Evolutionary conservation across 31 red algal genomes (phyloP).

Genomic region (Porphyra umbilicalis): DNA sequence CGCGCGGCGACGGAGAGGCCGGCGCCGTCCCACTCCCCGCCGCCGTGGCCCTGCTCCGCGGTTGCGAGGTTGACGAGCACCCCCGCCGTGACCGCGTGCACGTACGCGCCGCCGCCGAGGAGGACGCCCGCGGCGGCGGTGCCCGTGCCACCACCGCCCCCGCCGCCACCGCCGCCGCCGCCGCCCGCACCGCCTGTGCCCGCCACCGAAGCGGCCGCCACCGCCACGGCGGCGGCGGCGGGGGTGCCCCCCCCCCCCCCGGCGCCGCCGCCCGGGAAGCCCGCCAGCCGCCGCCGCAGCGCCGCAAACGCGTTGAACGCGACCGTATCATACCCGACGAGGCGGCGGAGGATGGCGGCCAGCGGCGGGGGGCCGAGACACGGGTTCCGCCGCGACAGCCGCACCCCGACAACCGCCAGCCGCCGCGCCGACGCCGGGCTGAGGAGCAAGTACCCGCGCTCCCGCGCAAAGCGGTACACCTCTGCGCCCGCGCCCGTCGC

Average conservation of each 20-base stretch:
- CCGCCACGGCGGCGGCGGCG: background rate
- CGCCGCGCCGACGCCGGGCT: slow-evolving; percentile 23
- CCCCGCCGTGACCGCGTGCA: slow-evolving; percentile 23
- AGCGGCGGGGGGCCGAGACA: slow-evolving; percentile 52
- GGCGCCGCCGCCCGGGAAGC: slow-evolving; percentile 7
- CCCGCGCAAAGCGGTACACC: slow-evolving; percentile 64
- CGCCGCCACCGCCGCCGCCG: background rate
- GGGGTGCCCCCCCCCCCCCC: background rate
- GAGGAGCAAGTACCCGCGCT: slow-evolving; percentile 73
- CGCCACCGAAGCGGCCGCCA: background rate
- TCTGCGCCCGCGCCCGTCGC: background rate
- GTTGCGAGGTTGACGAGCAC: slow-evolving; percentile 46
- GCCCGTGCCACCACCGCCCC: background rate
- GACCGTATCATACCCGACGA: slow-evolving; percentile 83
- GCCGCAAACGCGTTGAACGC: slow-evolving; percentile 67
- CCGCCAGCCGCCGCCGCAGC: slow-evolving; percentile 24
- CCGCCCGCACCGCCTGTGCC: background rate
- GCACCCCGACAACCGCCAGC: slow-evolving; percentile 31
- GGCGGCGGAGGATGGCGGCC: slow-evolving; percentile 25
- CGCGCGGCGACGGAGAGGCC: slow-evolving; percentile 13
- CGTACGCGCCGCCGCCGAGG: slow-evolving; percentile 9
- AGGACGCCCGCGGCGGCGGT: background rate
- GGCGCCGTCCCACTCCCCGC: slow-evolving; percentile 7
- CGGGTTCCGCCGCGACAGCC: slow-evolving; percentile 18
- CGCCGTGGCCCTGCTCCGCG: slow-evolving; percentile 24